A percentile compares a stretch with the other conserved stretches of the same genome.
phyloP scores from a whole-genome alignment of 805 yeast genomes.

The Starmerella gropengiesseri region DNA sequence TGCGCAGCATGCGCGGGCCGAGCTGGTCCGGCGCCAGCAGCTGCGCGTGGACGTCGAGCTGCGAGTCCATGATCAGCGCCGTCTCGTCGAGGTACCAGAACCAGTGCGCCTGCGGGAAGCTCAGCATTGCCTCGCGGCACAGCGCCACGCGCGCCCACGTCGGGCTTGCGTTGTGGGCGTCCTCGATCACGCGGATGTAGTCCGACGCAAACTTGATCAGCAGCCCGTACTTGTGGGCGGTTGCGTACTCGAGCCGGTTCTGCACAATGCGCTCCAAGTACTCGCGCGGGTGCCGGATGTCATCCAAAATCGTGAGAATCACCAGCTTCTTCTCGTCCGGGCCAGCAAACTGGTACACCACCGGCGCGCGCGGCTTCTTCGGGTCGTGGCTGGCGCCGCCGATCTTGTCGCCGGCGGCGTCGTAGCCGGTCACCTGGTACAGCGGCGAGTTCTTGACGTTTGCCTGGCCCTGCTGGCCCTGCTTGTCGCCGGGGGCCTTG shows the following conservation, averaged over 20 bases:
- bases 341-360: conserved; percentile 21
- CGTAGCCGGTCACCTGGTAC: conserved; percentile 5
- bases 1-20: conserved; percentile 52
- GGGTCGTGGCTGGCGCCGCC: conserved; percentile 3
- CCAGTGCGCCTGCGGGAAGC: conserved; percentile 84
- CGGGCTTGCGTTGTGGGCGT: conserved; percentile 19
- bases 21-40: conserved; percentile 51
- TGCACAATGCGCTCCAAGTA: conserved; percentile 62
- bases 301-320: conserved; percentile 74
- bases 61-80: conserved; percentile 62
- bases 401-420: conserved; percentile 10
- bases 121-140: conserved; percentile 80
- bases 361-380: conserved; percentile 1
- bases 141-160: conserved; percentile 56
- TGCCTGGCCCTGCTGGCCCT: conserved; percentile 10
- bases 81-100: conserved; percentile 75
- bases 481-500: conserved; percentile 30
- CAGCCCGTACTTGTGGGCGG: conserved; percentile 65
- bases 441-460: conserved; percentile 2
- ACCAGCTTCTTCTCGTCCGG: conserved; percentile 35
- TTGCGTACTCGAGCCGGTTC: conserved; percentile 83
- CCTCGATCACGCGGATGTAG: conserved; percentile 34
- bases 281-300: conserved; percentile 51
- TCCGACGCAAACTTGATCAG: conserved; percentile 82
- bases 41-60: conserved; percentile 48